These are phyloP conservation scores for Penicillium sp. DNA, from an alignment of 2,329 filamentous ascomycete genomes.

Conservation along the genomic window DNA sequence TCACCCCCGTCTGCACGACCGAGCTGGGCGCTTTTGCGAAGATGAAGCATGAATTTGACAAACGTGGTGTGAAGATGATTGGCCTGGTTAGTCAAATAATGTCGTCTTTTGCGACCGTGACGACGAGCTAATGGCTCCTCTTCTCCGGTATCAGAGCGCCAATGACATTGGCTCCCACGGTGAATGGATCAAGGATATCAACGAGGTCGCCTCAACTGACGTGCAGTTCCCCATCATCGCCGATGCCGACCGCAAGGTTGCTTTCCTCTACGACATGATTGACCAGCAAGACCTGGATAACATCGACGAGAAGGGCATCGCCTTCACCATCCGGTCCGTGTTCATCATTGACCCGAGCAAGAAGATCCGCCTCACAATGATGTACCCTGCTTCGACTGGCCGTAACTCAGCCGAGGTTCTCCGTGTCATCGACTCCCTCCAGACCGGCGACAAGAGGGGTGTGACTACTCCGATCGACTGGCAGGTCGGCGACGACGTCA, in stretches of 20 bases:
- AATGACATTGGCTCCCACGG: conserved; percentile 52
- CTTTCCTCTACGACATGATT: conserved; percentile 79
- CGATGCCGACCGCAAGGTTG: conserved; percentile 77
- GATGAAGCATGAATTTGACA: conserved; percentile 82
- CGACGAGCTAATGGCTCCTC: background rate
- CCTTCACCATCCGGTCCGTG: conserved; percentile 92
- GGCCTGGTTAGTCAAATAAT: conserved; percentile 60
- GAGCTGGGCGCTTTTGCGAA: conserved; percentile 93
- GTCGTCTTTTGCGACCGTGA: background rate
- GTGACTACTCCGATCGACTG: conserved; percentile 91
- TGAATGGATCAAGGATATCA: conserved; percentile 62
- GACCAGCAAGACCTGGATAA: conserved; percentile 83
- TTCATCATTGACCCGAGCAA: conserved; percentile 95
- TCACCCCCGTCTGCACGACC: conserved; percentile 93
- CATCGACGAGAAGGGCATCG: conserved; percentile 76
- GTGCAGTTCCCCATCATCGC: conserved; percentile 79
- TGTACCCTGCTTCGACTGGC: conserved; percentile 89
- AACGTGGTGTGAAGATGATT: conserved; percentile 87
- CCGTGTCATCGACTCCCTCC: conserved; percentile 76
- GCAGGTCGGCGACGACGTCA: conserved; percentile 86
- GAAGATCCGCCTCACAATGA: conserved; percentile 89
- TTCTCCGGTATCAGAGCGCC: conserved; percentile 55
- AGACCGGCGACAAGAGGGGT: conserved; percentile 85
- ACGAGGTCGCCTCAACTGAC: conserved; percentile 72
- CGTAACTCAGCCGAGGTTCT: conserved; percentile 80